Evolutionary conservation across 768 basidiomycete genomes (phyloP).

Genomic region (Pulveroboletus sp.): DNA sequence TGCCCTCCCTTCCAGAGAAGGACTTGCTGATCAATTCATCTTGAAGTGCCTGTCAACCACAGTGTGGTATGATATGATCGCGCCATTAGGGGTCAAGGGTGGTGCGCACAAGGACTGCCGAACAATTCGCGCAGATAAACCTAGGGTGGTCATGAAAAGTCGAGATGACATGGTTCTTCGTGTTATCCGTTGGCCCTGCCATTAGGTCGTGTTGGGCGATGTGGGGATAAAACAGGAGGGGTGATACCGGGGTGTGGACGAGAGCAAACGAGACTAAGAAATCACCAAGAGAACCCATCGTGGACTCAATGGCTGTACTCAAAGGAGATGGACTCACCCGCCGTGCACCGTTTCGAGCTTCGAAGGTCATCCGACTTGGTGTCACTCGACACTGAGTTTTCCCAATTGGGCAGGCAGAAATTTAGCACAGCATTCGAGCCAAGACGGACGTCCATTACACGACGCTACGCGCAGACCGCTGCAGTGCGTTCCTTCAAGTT

Average conservation of each 20-base stretch:
- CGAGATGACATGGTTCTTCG: conserved; percentile 53
- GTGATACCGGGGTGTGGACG: not conserved
- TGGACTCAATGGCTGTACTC: not conserved
- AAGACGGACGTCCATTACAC: not conserved
- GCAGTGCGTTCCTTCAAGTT: not conserved
- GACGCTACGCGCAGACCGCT: not conserved
- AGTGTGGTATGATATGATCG: not conserved
- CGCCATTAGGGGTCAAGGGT: not conserved
- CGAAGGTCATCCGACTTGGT: not conserved
- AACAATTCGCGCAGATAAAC: conserved; percentile 65
- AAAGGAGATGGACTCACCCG: conserved; percentile 1
- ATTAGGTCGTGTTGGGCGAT: conserved; percentile 6
- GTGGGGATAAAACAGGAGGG: not conserved
- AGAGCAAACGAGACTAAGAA: conserved; percentile 17
- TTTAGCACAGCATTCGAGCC: not conserved
- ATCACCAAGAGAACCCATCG: conserved; percentile 22
- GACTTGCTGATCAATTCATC: conserved; percentile 83
- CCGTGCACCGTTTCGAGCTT: not conserved
- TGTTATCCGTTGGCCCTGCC: conserved; percentile 36
- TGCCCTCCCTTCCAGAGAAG: conserved; percentile 78
- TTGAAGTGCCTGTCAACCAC: conserved; percentile 55
- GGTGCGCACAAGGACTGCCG: conserved; percentile 59
- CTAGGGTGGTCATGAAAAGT: conserved; percentile 62
- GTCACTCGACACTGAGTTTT: not conserved
- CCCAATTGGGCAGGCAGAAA: conserved; percentile 7